Evolutionary conservation across 306 rosid genomes (phyloP).

Genomic region (Malus sieversii): DNA sequence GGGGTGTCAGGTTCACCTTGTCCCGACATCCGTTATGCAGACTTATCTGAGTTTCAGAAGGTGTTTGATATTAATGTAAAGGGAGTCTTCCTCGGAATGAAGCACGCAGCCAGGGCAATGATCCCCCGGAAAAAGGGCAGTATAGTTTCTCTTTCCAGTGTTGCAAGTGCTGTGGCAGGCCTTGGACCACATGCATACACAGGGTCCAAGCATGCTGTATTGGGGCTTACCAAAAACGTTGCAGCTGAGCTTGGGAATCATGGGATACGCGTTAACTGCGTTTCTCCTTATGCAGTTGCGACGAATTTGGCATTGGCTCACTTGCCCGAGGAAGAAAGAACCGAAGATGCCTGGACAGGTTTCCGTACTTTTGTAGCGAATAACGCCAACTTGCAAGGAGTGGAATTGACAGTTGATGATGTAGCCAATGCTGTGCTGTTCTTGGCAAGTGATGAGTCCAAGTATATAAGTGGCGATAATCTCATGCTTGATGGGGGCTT

Average conservation of each 20-base stretch:
- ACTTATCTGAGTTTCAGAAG: conserved; percentile 61
- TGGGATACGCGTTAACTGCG: conserved; percentile 44
- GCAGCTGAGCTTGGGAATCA: conserved; percentile 73
- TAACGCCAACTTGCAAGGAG: conserved; percentile 68
- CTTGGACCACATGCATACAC: conserved; percentile 62
- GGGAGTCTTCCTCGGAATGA: conserved; percentile 82
- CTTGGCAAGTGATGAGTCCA: conserved; percentile 74
- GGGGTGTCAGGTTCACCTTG: conserved; percentile 68
- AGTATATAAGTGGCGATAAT: conserved; percentile 64
- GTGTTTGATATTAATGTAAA: conserved; percentile 65
- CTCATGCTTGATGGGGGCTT: conserved; percentile 79
- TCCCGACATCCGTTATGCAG: conserved; percentile 53
- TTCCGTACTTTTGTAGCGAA: conserved; percentile 30
- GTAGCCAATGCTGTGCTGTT: conserved; percentile 82
- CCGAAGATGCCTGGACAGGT: conserved; percentile 36
- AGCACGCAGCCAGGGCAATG: conserved; percentile 65
- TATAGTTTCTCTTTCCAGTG: conserved; percentile 60
- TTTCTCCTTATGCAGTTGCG: conserved; percentile 46
- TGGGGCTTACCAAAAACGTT: conserved; percentile 71
- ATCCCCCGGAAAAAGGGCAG: conserved; percentile 68
- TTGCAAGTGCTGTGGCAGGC: conserved; percentile 44
- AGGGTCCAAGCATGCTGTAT: conserved; percentile 71
- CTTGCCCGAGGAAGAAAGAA: conserved; percentile 62
- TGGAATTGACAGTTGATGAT: conserved; percentile 47
- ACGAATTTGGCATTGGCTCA: conserved; percentile 60